A percentile compares a stretch with the other conserved stretches of the same genome.
phyloP scores from a whole-genome alignment of 495 filamentous ascomycete species.

The Penicillium pancosmium region DNA sequence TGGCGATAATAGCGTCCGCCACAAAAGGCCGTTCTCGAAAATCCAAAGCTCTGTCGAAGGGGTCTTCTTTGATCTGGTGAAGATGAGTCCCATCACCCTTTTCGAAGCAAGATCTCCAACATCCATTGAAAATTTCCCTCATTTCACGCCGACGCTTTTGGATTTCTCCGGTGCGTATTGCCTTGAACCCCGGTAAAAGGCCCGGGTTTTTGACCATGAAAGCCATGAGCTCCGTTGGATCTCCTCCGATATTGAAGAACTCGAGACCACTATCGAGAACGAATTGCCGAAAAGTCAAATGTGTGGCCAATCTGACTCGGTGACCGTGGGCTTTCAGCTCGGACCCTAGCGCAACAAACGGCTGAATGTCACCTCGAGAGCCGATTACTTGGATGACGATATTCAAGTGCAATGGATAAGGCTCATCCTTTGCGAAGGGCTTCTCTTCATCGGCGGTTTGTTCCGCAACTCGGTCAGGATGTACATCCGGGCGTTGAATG shows the following conservation, averaged over 20 bases:
- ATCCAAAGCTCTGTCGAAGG: constrained; percentile 27
- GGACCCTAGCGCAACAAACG: constrained; percentile 71
- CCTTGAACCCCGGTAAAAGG: constrained; percentile 51
- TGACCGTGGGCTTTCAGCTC: constrained; percentile 70
- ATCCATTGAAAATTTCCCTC: constrained; percentile 70
- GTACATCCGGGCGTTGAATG: constrained; percentile 10
- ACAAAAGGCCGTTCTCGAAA: constrained; percentile 64
- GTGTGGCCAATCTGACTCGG: constrained; percentile 77
- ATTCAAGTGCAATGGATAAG: constrained; percentile 60
- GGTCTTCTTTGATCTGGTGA: constrained; percentile 50
- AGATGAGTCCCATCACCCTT: constrained; percentile 57
- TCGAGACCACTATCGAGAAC: constrained; percentile 72
- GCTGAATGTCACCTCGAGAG: constrained; percentile 79
- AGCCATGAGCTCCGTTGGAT: constrained; percentile 66
- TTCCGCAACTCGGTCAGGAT: constrained; percentile 9
- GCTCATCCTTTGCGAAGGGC: constrained; percentile 46
- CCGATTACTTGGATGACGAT: constrained; percentile 83
- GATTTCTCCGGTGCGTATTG: constrained; percentile 48
- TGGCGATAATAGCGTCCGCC: constrained; percentile 82
- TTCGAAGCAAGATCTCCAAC: constrained; percentile 76
- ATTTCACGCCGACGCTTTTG: constrained; percentile 54
- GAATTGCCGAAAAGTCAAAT: constrained; percentile 69
- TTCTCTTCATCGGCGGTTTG: neutral
- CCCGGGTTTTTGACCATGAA: constrained; percentile 60
- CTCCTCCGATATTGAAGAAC: constrained; percentile 72